These are phyloP conservation scores for Colletotrichum viniferum DNA, from an alignment of 2,329 filamentous ascomycete species.

Conservation along the genomic window DNA sequence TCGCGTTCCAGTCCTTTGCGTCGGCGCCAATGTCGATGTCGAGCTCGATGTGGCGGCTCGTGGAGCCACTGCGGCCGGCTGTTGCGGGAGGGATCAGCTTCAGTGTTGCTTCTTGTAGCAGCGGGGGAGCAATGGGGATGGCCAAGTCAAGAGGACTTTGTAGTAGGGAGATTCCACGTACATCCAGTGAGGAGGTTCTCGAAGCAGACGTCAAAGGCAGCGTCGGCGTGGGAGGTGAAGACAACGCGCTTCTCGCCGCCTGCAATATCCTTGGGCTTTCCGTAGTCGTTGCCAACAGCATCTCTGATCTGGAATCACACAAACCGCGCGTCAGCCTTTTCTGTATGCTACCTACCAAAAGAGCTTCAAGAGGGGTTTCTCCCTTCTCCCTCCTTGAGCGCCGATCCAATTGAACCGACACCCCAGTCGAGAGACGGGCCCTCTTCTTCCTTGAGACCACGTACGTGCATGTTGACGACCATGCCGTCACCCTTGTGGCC, in stretches of 20 bases:
- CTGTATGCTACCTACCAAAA: not conserved
- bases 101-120: not conserved
- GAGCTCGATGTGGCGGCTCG: slow-evolving; percentile 79
- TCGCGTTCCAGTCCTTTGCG: slow-evolving; percentile 96
- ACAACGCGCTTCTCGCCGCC: slow-evolving; percentile 93
- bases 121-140: not conserved
- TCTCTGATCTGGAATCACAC: slow-evolving; percentile 77
- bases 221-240: slow-evolving; percentile 91
- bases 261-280: slow-evolving; percentile 84
- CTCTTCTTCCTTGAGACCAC: slow-evolving; percentile 31
- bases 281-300: slow-evolving; percentile 94
- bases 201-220: slow-evolving; percentile 95
- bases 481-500: slow-evolving; percentile 92
- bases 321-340: not conserved
- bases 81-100: slow-evolving; percentile 25
- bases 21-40: slow-evolving; percentile 97
- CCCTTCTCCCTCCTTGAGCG: not conserved
- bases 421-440: not conserved
- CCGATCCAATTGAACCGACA: not conserved
- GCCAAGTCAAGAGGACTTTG: not conserved
- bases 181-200: slow-evolving; percentile 78
- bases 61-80: slow-evolving; percentile 47
- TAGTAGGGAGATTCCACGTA: slow-evolving; percentile 48
- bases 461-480: slow-evolving; percentile 89
- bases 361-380: not conserved